Evolutionary conservation across 148 eudicot genomes (phyloP).

Genomic region (Mesembryanthemum crystallinum): DNA sequence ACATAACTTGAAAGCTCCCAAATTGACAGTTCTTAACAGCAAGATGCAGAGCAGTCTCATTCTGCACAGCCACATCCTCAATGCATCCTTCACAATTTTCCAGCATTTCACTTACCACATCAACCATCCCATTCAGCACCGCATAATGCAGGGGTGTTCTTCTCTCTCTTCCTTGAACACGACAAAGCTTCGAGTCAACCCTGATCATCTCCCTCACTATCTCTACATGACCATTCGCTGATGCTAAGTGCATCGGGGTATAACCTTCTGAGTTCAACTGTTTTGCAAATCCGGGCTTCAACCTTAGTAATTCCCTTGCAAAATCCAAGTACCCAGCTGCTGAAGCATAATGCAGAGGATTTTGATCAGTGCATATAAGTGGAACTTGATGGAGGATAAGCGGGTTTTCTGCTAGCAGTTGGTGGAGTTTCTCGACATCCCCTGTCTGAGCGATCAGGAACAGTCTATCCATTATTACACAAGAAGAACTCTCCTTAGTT

Average conservation of each 20-base stretch:
- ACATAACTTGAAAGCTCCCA: slow-evolving; percentile 38
- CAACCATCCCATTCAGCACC: slow-evolving; percentile 39
- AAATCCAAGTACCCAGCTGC: slow-evolving; percentile 38
- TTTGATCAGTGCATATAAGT: slow-evolving; percentile 21
- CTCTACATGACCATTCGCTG: slow-evolving; percentile 42
- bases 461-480: slow-evolving; percentile 28
- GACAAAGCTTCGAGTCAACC: slow-evolving; percentile 29
- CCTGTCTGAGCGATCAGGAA: slow-evolving; percentile 32
- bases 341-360: slow-evolving; percentile 39
- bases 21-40: slow-evolving; percentile 45
- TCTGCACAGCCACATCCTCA: slow-evolving; percentile 41
- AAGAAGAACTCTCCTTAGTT: not conserved
- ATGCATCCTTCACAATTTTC: slow-evolving; percentile 32
- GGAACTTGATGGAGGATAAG: slow-evolving; percentile 28
- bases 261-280: slow-evolving; percentile 49
- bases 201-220: slow-evolving; percentile 45
- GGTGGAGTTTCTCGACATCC: slow-evolving; percentile 27
- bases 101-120: slow-evolving; percentile 38
- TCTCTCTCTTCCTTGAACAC: slow-evolving; percentile 39
- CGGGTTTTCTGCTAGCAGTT: slow-evolving; percentile 32
- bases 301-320: slow-evolving; percentile 25
- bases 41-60: slow-evolving; percentile 59
- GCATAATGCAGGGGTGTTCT: slow-evolving; percentile 53
- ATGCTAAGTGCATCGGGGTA: slow-evolving; percentile 54
- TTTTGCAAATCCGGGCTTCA: slow-evolving; percentile 33